Evolutionary conservation across 1,139 yeast genomes (phyloP).

Genomic region (Geotrichum klebahnii): DNA sequence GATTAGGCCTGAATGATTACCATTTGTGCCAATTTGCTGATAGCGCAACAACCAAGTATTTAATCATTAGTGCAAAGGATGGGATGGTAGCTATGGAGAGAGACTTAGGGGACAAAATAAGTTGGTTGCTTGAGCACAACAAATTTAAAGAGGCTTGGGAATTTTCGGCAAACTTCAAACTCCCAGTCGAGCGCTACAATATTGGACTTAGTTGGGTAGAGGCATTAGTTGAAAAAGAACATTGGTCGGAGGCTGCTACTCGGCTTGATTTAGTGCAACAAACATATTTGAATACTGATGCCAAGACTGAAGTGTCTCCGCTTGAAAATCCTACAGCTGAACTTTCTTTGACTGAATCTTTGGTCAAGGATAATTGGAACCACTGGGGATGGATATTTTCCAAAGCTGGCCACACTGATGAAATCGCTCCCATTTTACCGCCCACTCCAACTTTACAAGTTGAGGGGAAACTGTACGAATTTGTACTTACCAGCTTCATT

Average conservation of each 20-base stretch:
- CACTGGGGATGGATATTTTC: slow-evolving; percentile 57
- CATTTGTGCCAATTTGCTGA: slow-evolving; percentile 41
- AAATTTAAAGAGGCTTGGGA: slow-evolving; percentile 69
- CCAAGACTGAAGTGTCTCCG: not conserved
- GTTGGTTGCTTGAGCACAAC: slow-evolving; percentile 62
- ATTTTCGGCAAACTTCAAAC: slow-evolving; percentile 56
- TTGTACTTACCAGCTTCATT: slow-evolving; percentile 51
- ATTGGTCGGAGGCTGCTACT: slow-evolving; percentile 56
- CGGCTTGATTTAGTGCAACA: slow-evolving; percentile 48
- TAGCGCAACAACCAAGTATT: slow-evolving; percentile 44
- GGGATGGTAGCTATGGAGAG: slow-evolving; percentile 71
- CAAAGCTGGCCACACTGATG: slow-evolving; percentile 46
- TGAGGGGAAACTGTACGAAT: slow-evolving; percentile 47
- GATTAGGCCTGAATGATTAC: slow-evolving; percentile 76
- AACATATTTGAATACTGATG: slow-evolving; percentile 29
- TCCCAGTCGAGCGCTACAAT: slow-evolving; percentile 49
- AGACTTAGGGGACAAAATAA: slow-evolving; percentile 60
- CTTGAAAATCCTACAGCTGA: slow-evolving; percentile 2
- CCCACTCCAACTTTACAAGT: slow-evolving; percentile 39
- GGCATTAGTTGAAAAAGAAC: slow-evolving; percentile 44
- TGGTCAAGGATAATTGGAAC: slow-evolving; percentile 53
- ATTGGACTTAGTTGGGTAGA: slow-evolving; percentile 65
- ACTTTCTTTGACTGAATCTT: not conserved
- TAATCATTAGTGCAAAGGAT: slow-evolving; percentile 73
- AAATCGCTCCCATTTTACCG: slow-evolving; percentile 56